Percentiles rank a stretch among this genome's conserved stretches.
Evolutionary conservation across 2,329 filamentous ascomycete species (phyloP).

Genomic region (Aspergillus sp.): DNA sequence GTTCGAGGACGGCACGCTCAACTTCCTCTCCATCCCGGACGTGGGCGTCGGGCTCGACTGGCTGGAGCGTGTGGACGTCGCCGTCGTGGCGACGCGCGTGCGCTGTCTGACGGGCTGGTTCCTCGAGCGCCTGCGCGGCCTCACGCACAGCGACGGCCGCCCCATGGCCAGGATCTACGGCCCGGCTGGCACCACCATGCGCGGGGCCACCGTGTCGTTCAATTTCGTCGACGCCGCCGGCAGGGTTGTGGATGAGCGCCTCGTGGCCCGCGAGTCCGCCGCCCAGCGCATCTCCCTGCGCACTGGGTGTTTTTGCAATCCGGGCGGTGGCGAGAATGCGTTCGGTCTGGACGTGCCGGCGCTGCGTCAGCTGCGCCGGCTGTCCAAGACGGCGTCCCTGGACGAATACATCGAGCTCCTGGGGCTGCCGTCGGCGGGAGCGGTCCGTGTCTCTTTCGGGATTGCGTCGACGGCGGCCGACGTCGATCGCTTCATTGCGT

Average conservation of each 20-base stretch:
- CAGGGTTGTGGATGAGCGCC: conserved; percentile 10
- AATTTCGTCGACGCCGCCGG: conserved; percentile 6
- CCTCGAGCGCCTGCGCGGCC: conserved; percentile 3
- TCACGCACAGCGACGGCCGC: conserved; percentile 5
- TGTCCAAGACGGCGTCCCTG: conserved; percentile 1
- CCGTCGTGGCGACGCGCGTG: conserved; percentile 6
- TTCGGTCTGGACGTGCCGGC: conserved; percentile 1
- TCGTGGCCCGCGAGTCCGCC: conserved; percentile 8
- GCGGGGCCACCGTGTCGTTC: conserved; percentile 6
- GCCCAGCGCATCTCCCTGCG: conserved; percentile 5
- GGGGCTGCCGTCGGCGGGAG: conserved; percentile 8
- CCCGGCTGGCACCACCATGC: not conserved
- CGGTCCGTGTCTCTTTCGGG: conserved; percentile 9
- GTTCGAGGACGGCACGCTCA: conserved; percentile 10
- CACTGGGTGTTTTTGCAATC: conserved; percentile 12
- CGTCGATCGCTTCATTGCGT: conserved; percentile 10
- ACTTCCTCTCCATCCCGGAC: conserved; percentile 10
- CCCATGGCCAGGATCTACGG: conserved; percentile 7
- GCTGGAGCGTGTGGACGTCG: conserved; percentile 3
- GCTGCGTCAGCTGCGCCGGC: not conserved
- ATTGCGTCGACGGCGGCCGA: conserved; percentile 7
- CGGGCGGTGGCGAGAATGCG: conserved; percentile 5
- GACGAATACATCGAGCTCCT: conserved; percentile 5
- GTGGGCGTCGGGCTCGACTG: conserved; percentile 7
- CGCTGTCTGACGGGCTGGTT: conserved; percentile 9